These are phyloP conservation scores for Polygonum maritimum DNA, from an alignment of 148 eudicot genomes.

Conservation along the genomic window DNA sequence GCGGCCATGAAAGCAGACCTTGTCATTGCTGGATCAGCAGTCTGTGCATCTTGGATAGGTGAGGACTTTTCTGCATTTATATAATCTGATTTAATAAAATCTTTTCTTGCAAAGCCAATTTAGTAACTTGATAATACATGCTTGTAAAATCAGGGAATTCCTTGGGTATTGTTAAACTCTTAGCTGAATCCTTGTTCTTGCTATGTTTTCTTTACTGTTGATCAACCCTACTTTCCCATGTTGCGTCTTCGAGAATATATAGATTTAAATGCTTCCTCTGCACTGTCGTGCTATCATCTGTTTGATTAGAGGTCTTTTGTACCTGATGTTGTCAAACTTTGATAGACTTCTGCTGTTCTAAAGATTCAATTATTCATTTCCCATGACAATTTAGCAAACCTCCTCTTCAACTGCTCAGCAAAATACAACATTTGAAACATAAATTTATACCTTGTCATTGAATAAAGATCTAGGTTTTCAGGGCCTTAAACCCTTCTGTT, in stretches of 20 bases:
- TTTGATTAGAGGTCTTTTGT: no score
- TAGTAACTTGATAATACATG: neutral
- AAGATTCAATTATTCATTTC: neutral
- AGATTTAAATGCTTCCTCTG: neutral
- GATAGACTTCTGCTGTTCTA: neutral
- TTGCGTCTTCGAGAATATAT: neutral
- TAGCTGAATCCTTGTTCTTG: neutral
- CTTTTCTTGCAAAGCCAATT: neutral
- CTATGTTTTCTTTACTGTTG: neutral
- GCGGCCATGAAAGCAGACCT: constrained; percentile 93
- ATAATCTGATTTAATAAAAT: neutral
- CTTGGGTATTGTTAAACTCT: neutral
- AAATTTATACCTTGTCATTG: neutral
- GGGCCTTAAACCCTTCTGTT: neutral
- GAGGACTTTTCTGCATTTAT: constrained; percentile 4
- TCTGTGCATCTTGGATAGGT: constrained; percentile 97
- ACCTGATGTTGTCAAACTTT: neutral
- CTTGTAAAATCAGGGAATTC: neutral
- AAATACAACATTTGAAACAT: neutral
- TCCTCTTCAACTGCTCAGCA: neutral
- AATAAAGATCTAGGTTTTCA: neutral
- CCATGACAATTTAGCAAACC: neutral
- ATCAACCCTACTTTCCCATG: neutral
- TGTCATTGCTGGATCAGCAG: constrained; percentile 97
- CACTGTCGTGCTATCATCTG: neutral